A percentile compares a stretch with the other conserved stretches of the same genome.
Conservation (phyloP, 2,329 filamentous ascomycete species). For the Fusarium setosum region DNA sequence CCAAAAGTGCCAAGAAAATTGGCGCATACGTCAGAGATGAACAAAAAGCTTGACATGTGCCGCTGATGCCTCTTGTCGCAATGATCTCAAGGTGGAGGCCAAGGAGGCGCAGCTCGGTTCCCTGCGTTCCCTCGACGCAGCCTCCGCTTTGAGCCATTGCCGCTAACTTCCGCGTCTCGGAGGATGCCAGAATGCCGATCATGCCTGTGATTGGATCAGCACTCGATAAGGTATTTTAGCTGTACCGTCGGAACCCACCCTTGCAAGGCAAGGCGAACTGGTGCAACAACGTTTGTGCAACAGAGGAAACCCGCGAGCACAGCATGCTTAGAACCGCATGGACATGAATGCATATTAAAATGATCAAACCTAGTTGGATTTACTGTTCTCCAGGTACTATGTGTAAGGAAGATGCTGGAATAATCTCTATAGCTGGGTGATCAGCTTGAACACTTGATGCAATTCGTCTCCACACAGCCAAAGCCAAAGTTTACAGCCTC, state of each 20-base stretch:
- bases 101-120: constrained; percentile 4
- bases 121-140: not conserved
- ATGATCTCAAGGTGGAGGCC: not conserved
- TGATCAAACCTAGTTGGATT: too few relatives aligned
- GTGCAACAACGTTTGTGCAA: too few relatives aligned
- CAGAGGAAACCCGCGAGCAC: too few relatives aligned
- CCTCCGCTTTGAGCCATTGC: not conserved
- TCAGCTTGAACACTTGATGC: not conserved
- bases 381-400: not conserved
- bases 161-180: not conserved
- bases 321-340: too few relatives aligned
- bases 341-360: too few relatives aligned
- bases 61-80: not conserved
- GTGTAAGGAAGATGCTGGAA: not conserved
- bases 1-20: not conserved
- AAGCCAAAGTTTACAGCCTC: not conserved
- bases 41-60: constrained; percentile 2
- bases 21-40: constrained; percentile 11
- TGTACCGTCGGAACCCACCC: not conserved
- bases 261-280: not conserved
- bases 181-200: not conserved
- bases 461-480: not conserved
- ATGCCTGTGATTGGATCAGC: not conserved
- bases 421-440: not conserved
- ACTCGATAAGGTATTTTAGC: not conserved